A percentile compares a stretch with the other conserved stretches of the same genome.
These are phyloP conservation scores for Coemansia sp. DNA, from an alignment of 192 early-diverging fungal genomes.

Conservation along the genomic window DNA sequence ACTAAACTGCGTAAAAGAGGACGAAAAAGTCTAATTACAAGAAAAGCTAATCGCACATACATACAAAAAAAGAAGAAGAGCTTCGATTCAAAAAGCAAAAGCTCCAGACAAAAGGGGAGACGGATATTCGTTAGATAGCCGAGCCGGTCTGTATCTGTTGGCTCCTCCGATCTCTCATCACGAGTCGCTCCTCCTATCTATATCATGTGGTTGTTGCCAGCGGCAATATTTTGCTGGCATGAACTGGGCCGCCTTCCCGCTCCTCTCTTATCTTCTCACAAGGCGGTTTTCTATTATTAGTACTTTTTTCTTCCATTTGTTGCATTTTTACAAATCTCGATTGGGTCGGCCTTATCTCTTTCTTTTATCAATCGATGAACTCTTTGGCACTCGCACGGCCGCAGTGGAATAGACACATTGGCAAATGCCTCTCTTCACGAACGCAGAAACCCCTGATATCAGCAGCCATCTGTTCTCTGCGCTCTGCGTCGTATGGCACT, in stretches of 20 bases:
- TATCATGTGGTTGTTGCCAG: background rate
- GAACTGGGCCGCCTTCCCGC: background rate
- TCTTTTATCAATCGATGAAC: constrained; percentile 4
- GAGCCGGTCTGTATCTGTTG: background rate
- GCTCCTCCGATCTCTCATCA: constrained; percentile 3
- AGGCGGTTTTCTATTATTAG: background rate
- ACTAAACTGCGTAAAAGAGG: background rate
- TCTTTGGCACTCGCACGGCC: background rate
- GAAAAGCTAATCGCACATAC: background rate
- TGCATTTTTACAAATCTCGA: constrained; percentile 2
- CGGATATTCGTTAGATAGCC: background rate
- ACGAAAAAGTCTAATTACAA: background rate
- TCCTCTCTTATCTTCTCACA: background rate
- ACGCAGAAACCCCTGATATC: background rate
- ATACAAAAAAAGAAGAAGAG: background rate
- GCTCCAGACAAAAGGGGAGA: too few relatives aligned
- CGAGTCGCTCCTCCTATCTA: background rate
- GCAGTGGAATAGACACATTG: constrained; percentile 5
- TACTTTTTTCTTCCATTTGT: background rate
- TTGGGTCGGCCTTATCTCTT: background rate
- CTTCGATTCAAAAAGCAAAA: background rate
- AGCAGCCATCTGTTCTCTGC: background rate
- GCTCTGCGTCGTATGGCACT: background rate
- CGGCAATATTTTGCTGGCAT: background rate
- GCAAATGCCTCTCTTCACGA: constrained; percentile 1